A percentile compares a stretch with the other conserved stretches of the same genome.
These are phyloP conservation scores for Yamadazyma akitaensis DNA, from an alignment of 805 yeast genomes.

Conservation along the genomic window DNA sequence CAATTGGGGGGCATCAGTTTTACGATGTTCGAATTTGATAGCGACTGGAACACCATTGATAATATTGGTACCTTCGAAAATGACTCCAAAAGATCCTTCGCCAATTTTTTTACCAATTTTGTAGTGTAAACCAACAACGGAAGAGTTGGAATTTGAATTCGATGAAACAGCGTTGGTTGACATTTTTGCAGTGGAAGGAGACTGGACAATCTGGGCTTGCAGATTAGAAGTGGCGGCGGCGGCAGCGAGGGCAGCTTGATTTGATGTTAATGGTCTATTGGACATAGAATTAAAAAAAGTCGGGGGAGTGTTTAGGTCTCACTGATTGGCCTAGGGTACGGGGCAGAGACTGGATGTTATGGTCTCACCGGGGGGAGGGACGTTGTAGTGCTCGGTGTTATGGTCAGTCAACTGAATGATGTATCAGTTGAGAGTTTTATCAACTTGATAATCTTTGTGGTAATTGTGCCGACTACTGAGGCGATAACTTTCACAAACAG, in stretches of 20 bases:
- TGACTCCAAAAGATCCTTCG: slow-evolving; percentile 97
- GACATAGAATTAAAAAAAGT: slow-evolving; percentile 10
- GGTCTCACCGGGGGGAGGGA: neutral
- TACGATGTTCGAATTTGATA: slow-evolving; percentile 84
- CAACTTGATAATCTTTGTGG: neutral
- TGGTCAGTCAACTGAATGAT: neutral
- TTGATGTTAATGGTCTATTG: slow-evolving; percentile 14
- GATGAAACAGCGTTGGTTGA: slow-evolving; percentile 2
- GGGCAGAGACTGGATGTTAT: neutral
- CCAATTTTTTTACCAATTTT: slow-evolving; percentile 97
- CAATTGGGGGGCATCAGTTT: neutral
- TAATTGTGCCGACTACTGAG: neutral
- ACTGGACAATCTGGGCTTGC: slow-evolving; percentile 6
- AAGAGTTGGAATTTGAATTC: slow-evolving; percentile 23
- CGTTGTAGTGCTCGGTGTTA: too few relatives aligned
- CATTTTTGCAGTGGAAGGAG: slow-evolving; percentile 6
- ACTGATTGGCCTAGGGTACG: too few relatives aligned
- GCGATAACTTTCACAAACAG: neutral
- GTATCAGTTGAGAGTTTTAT: neutral
- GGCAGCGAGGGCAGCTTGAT: slow-evolving; percentile 17
- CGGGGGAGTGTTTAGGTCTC: neutral
- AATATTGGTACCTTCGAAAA: slow-evolving; percentile 92
- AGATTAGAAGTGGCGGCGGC: slow-evolving; percentile 11
- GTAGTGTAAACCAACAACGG: slow-evolving; percentile 89
- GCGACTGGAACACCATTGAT: slow-evolving; percentile 93